Percentiles rank a stretch among this genome's conserved stretches.
phyloP scores from a whole-genome alignment of 164 flowering plant species.

The Berberis vulgaris region DNA sequence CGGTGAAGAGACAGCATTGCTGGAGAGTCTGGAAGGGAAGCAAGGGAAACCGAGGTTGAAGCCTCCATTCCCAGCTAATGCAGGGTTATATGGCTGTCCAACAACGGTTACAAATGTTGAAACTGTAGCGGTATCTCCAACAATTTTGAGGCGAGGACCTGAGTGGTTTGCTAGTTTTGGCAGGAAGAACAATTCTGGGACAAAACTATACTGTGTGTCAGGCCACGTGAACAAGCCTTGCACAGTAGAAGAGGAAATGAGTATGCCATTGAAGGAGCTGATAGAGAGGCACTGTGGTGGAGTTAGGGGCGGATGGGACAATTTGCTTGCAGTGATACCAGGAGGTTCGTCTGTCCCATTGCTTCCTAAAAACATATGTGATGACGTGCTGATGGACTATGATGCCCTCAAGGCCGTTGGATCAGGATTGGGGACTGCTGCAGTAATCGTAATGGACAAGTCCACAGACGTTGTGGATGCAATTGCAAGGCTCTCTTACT shows the following conservation, averaged over 20 bases:
- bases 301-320: slow-evolving; percentile 97
- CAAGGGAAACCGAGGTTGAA: slow-evolving; percentile 96
- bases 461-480: slow-evolving; percentile 97
- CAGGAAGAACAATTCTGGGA: slow-evolving; percentile 91
- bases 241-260: slow-evolving; percentile 99
- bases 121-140: slow-evolving; percentile 93
- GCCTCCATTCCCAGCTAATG: slow-evolving; percentile 99
- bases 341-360: slow-evolving; percentile 97
- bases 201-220: slow-evolving; percentile 77
- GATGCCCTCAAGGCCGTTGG: slow-evolving; percentile 92
- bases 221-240: slow-evolving; percentile 93
- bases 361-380: slow-evolving; percentile 74
- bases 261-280: slow-evolving; percentile 83
- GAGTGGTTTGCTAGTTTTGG: slow-evolving; percentile 99
- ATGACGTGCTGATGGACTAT: slow-evolving; percentile 94
- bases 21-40: slow-evolving; percentile 95
- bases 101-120: slow-evolving; percentile 96
- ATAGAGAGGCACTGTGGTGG: slow-evolving; percentile 96
- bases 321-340: slow-evolving; percentile 85
- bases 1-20: slow-evolving; percentile 95
- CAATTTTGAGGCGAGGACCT: slow-evolving; percentile 87
- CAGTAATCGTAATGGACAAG: slow-evolving; percentile 97
- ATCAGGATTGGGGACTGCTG: slow-evolving; percentile 94
- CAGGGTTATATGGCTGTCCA: slow-evolving; percentile 93
- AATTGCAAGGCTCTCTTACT: slow-evolving; percentile 89